A percentile compares a stretch with the other conserved stretches of the same genome.
These are phyloP conservation scores for Ceratocystiopsis sp. DNA, from an alignment of 2,329 filamentous ascomycete genomes.

Conservation along the genomic window DNA sequence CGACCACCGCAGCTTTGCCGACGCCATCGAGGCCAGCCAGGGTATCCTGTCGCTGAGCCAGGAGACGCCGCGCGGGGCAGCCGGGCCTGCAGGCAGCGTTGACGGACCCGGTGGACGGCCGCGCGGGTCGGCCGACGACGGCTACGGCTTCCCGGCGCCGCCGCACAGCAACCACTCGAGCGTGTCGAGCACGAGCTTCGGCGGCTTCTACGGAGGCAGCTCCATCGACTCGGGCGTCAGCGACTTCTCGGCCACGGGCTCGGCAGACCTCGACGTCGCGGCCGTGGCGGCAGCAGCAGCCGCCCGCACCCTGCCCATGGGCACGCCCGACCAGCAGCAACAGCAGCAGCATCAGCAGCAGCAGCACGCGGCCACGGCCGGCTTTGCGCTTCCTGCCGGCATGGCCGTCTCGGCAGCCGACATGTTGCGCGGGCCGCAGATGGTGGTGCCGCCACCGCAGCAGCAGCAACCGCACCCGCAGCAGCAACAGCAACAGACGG, in stretches of 20 bases:
- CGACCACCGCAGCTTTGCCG: conserved; percentile 58
- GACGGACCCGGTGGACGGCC: conserved; percentile 15
- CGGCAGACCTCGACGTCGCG: conserved; percentile 62
- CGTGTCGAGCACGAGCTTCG: conserved; percentile 70
- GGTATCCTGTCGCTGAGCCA: conserved; percentile 95
- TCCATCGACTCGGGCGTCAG: conserved; percentile 74
- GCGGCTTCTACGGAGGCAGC: conserved; percentile 59
- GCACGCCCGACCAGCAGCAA: conserved; percentile 54
- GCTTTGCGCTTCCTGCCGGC: conserved; percentile 15
- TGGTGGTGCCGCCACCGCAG: not conserved
- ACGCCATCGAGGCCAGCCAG: conserved; percentile 81
- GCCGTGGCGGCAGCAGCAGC: conserved; percentile 33
- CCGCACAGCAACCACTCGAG: conserved; percentile 76
- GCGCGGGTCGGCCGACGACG: too few relatives aligned
- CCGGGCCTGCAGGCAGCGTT: conserved; percentile 21
- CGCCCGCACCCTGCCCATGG: conserved; percentile 38
- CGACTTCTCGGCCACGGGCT: conserved; percentile 80
- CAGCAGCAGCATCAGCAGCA: conserved; percentile 24
- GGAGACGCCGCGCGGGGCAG: conserved; percentile 64
- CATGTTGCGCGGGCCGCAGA: too few relatives aligned
- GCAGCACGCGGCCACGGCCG: not conserved
- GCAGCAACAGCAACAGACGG: not conserved
- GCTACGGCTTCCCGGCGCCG: conserved; percentile 52
- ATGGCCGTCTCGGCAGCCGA: too few relatives aligned
- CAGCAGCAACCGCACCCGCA: not conserved